Evolutionary conservation across 192 early-diverging fungal species (phyloP), one percentile per base, ranked within the genome.

Genomic region (Backusella sp.): DNA sequence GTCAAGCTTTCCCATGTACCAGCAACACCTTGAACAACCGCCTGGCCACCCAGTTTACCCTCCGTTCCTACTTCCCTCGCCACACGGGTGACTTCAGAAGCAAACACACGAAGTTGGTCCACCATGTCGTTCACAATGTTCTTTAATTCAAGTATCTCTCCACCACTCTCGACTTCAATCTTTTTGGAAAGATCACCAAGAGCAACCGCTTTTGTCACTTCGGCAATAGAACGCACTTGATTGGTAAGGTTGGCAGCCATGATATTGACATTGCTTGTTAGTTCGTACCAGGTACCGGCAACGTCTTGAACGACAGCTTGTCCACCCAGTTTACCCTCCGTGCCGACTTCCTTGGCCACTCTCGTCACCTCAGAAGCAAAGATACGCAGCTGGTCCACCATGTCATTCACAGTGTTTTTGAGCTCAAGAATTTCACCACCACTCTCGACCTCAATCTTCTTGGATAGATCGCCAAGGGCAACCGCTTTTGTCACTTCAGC

Each of bases 91-190:
- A 89, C 88, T 78, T 90, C 91, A 19, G 82, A 73, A 36, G 89
- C 85, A 70, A 92, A 92, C 11, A 77, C 83, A 21, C 77, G 75
- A 3, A 92, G 78, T 65, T 91, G 89, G 62, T 91, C 88, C 28
- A 94, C 92, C 87, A 94, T 91, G 32, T 72, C 84, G 84, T 94
- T 94, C 69, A 94, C 88, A 0, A 90, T 92, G 14, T 86, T 77
- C 75, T 91, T 91, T 2, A 94, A 81, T 73, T 92, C 90, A 26
- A 84, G 76, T 53, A 92, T 89, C 82, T 94, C 92, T 62, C 92
- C 92, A 66, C 81, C 79, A 32, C 84, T 88, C 37, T 90, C 87
- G 6, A 92, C 89, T 26, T 85, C 79, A 65, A 94, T 86, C 17
- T 82, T 87, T 76, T 90, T 89, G 30, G 84, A 86, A 28, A 94